Evolutionary conservation across 352 stramenopile species (phyloP).

Genomic region (Globisporangium sylvaticum): DNA sequence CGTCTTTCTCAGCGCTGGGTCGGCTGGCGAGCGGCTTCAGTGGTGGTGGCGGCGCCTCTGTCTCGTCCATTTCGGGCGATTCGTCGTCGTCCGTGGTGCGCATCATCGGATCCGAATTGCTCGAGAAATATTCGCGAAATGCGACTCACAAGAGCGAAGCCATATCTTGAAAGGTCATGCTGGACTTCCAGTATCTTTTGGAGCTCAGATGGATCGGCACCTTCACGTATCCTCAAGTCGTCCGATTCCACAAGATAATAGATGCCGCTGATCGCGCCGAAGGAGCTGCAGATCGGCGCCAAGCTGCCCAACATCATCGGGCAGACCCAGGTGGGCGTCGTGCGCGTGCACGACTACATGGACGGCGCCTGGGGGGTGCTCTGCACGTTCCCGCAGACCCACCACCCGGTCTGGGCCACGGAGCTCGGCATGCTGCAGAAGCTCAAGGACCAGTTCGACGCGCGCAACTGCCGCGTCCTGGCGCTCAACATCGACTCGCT

Average conservation of each 20-base stretch:
- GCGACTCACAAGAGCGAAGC: not conserved
- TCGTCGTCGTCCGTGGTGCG: not conserved
- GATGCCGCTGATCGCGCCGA: conserved; percentile 28
- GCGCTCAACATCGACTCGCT: conserved; percentile 41
- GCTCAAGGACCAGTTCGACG: conserved; percentile 73
- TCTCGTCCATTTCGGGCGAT: not conserved
- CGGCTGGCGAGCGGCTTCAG: not conserved
- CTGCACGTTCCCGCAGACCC: conserved; percentile 63
- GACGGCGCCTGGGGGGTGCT: conserved; percentile 65
- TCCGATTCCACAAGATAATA: no score
- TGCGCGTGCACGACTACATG: conserved; percentile 73
- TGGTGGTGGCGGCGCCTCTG: not conserved
- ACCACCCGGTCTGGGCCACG: conserved; percentile 74
- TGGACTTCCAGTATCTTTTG: conserved; percentile 1
- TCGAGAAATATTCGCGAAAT: not conserved
- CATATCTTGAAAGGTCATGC: conserved; percentile 18
- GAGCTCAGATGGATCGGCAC: not conserved
- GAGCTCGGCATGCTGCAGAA: conserved; percentile 80
- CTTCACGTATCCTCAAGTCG: not conserved
- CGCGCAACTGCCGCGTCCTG: conserved; percentile 65
- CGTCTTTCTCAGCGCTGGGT: not conserved
- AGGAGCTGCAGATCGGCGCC: conserved; percentile 56
- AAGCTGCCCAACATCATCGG: conserved; percentile 74
- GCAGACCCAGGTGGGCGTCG: conserved; percentile 62
- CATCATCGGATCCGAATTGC: not conserved